Conservation (phyloP, 768 basidiomycete species). For the Trichaptum fuscoviolaceum region DNA sequence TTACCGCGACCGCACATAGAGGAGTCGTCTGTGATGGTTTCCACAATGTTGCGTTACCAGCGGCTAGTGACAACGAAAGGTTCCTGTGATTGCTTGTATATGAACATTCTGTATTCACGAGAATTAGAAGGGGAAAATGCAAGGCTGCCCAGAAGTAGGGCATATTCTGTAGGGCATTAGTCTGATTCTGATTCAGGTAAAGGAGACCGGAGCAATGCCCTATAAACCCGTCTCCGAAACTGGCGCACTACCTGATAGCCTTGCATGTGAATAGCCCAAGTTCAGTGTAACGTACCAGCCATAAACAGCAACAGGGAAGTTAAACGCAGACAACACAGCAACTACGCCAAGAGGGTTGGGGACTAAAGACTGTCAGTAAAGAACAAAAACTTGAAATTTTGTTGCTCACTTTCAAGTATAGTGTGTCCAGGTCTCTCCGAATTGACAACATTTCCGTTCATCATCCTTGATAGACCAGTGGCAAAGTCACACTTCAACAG, state of each 20-base stretch:
- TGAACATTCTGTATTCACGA: slow-evolving; percentile 11
- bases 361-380: slow-evolving; percentile 40
- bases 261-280: too few species aligned
- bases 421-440: slow-evolving; percentile 89
- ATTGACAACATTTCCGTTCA: slow-evolving; percentile 84
- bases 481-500: slow-evolving; percentile 79
- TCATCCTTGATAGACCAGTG: slow-evolving; percentile 89
- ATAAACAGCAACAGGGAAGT: slow-evolving; percentile 93
- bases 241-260: too few species aligned
- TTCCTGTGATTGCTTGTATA: slow-evolving; percentile 52
- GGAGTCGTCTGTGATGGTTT: slow-evolving; percentile 91
- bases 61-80: slow-evolving; percentile 78
- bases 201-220: too few species aligned
- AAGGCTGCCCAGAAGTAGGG: neutral
- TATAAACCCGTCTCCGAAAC: too few species aligned
- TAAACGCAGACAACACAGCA: slow-evolving; percentile 84
- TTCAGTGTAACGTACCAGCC: slow-evolving; percentile 55
- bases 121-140: slow-evolving; percentile 6
- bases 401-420: slow-evolving; percentile 71
- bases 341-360: slow-evolving; percentile 83
- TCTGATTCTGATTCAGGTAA: too few species aligned
- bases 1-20: slow-evolving; percentile 86
- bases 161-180: too few species aligned
- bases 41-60: slow-evolving; percentile 93
- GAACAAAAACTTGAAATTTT: slow-evolving; percentile 4